Base-by-base conservation (phyloP, 2,329 filamentous ascomycete genomes). In the Chaetomiaceae sp. region DNA sequence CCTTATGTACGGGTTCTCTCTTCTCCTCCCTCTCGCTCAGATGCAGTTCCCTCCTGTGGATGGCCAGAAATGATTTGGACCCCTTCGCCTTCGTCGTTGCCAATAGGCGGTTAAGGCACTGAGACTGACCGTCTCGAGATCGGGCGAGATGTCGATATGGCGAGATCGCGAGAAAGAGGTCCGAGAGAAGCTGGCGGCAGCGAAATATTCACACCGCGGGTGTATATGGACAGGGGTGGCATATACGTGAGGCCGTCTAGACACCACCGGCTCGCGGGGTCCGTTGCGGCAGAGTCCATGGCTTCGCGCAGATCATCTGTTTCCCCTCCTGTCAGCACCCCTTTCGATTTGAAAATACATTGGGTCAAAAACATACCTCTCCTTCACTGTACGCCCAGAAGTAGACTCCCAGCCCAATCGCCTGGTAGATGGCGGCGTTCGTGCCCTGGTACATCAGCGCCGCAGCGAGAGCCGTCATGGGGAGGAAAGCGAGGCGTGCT, bases 331-430 rank as follows among this genome's bases (percentile, higher is more conserved):
- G 29, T 51, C 16, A 58, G 49, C 14, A 23, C 1, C 5, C 11
- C 7, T 3, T 11, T 2, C 11, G 5, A 13, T 14, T 5, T 8
- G 7, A 7, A 32, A 5, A 4, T 14, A 5, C 2, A 2, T 9
- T 14, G 27, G 14, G 21, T 40, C 23, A 21, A 27, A 47, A 61
- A 75, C 86, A 67, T 72, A 96, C 91, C 85, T 99, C 94, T 71
- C 94, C 94, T 71, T 99, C 92, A 65, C 87, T 94, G 65, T 95
- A 97, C 1, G 89, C 94, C 91, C 91, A 96, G 65, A 97, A 96
- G 71, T 97, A 99, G 13, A 94, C 85, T 7, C 75, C 77, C 73
- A 95, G 85, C 18, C 86, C 92, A 57, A 96, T 81, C 23, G 95
- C 68, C 68, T 97, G 96, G 73, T 97, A 99, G 48, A 97, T 73